A percentile compares a stretch with the other conserved stretches of the same genome.
Conservation (phyloP, 2,329 filamentous ascomycete species). For the Cladosporium velox region DNA sequence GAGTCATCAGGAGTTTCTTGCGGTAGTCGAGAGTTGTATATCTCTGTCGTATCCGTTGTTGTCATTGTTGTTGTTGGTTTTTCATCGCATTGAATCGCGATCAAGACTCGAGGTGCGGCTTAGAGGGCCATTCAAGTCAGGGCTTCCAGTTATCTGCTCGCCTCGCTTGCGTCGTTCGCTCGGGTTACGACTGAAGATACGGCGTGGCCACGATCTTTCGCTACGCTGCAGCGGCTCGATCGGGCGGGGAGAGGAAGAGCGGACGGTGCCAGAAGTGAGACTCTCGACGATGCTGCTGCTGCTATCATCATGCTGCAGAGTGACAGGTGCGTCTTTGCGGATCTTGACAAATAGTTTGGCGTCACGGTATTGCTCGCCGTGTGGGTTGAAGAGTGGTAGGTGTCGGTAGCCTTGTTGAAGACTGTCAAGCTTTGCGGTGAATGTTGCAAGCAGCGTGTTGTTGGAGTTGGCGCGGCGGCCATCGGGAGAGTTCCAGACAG, state of each 20-base stretch:
- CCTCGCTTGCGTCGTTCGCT: constrained; percentile 44
- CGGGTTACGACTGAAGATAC: constrained; percentile 47
- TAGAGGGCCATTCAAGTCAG: constrained; percentile 29
- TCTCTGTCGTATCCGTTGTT: background rate
- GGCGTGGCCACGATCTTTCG: constrained; percentile 43
- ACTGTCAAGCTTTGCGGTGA: constrained; percentile 87
- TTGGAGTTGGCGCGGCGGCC: constrained; percentile 65
- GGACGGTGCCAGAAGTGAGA: constrained; percentile 7
- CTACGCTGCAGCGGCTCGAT: constrained; percentile 29
- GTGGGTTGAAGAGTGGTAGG: constrained; percentile 81
- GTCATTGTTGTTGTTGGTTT: background rate
- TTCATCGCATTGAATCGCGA: constrained; percentile 31
- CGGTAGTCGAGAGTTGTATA: background rate
- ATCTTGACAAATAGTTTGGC: constrained; percentile 92
- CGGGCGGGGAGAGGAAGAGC: constrained; percentile 33
- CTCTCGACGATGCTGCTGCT: constrained; percentile 31
- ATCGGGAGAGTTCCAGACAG: constrained; percentile 82
- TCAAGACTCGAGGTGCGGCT: constrained; percentile 40
- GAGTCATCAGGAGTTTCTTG: constrained; percentile 10
- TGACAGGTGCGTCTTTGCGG: constrained; percentile 55
- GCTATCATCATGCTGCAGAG: constrained; percentile 34
- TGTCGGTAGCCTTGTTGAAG: constrained; percentile 92
- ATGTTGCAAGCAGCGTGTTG: constrained; percentile 73
- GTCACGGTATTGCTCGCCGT: constrained; percentile 91
- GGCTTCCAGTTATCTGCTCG: constrained; percentile 24